These are phyloP conservation scores for Cyclanthera cordifolia DNA, from an alignment of 306 rosid genomes.

Conservation along the genomic window DNA sequence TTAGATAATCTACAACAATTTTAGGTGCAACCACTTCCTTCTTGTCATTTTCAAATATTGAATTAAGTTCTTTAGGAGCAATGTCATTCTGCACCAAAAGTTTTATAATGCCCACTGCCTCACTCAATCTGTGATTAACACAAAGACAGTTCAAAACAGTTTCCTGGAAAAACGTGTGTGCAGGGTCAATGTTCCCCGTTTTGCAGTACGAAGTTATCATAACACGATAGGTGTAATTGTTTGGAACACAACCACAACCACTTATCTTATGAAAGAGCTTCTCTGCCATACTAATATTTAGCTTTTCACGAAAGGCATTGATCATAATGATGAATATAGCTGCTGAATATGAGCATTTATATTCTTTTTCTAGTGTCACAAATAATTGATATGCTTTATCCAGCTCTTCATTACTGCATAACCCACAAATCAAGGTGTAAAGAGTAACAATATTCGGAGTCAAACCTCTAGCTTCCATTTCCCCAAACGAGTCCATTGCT, in stretches of 20 bases:
- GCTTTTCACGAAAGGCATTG: conserved; percentile 55
- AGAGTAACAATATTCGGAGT: conserved; percentile 54
- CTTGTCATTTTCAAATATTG: conserved; percentile 74
- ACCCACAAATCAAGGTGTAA: conserved; percentile 58
- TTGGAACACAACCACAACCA: conserved; percentile 37
- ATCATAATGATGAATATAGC: conserved; percentile 60
- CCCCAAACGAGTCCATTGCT: conserved; percentile 49
- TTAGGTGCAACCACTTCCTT: conserved; percentile 77
- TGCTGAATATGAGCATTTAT: conserved; percentile 40
- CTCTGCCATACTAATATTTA: conserved; percentile 39
- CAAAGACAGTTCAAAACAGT: conserved; percentile 69
- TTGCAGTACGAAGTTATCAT: conserved; percentile 77
- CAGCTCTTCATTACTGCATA: conserved; percentile 51
- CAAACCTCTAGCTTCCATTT: conserved; percentile 47
- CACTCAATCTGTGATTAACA: conserved; percentile 41
- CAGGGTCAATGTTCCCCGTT: conserved; percentile 46
- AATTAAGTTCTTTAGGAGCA: conserved; percentile 57
- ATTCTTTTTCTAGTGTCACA: conserved; percentile 33
- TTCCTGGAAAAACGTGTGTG: conserved; percentile 46
- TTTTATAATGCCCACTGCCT: conserved; percentile 63
- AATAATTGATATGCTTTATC: conserved; percentile 61
- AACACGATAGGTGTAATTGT: conserved; percentile 58
- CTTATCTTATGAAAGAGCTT: conserved; percentile 55
- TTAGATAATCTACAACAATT: conserved; percentile 71
- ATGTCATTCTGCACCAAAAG: conserved; percentile 65